Conservation (phyloP, 1,284 basidiomycete genomes). For the Ganoderma lucidum region DNA sequence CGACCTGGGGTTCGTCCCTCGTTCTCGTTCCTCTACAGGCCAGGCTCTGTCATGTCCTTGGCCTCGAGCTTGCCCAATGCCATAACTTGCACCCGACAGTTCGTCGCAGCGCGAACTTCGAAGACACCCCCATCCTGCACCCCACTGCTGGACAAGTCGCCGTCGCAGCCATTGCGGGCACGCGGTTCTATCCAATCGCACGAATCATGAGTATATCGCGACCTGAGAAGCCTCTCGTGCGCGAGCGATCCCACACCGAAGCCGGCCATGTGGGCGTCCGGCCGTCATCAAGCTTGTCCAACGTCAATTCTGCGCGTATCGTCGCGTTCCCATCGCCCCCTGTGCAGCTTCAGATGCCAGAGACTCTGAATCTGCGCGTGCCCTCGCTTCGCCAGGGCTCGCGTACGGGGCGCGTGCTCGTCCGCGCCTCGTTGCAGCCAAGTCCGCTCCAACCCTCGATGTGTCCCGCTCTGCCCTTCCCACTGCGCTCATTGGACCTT, state of each 20-base stretch:
- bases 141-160: constrained; percentile 16
- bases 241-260: constrained; percentile 30
- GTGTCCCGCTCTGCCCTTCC: not conserved
- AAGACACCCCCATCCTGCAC: constrained; percentile 14
- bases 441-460: constrained; percentile 7
- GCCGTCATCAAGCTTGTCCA: constrained; percentile 24
- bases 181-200: constrained; percentile 21
- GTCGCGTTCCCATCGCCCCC: constrained; percentile 17
- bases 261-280: constrained; percentile 21
- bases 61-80: constrained; percentile 5
- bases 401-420: not conserved
- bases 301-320: constrained; percentile 26
- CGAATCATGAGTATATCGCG: not conserved
- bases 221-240: constrained; percentile 12
- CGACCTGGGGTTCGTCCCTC: constrained; percentile 29
- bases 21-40: constrained; percentile 25
- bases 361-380: not conserved
- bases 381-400: constrained; percentile 3
- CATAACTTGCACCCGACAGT: not conserved
- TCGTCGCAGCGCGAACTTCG: constrained; percentile 17
- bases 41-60: constrained; percentile 15
- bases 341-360: too few species aligned
- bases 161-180: not conserved
- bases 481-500: not conserved
- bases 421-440: constrained; percentile 3